Evolutionary conservation across 257 asterid species (phyloP), one percentile per base, ranked within the genome.

Genomic region (Misopates orontium): DNA sequence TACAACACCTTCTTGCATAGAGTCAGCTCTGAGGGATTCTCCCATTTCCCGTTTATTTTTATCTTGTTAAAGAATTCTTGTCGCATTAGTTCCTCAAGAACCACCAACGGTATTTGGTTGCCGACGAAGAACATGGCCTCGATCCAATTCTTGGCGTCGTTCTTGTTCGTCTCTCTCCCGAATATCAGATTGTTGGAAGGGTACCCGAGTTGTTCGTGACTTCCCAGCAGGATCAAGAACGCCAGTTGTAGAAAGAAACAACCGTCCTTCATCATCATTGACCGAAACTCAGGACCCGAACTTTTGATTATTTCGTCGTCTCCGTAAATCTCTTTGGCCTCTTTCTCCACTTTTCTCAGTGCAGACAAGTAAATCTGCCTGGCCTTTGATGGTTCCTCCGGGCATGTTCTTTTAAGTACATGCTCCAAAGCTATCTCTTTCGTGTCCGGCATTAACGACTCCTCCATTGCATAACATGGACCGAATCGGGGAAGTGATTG

Each of bases 211-310:
- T 48, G 23, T 0, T 49, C 61, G n/a, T 39, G 22, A 4, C 20
- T 19, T 36, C 72, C 77, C 0, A 72, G 63, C 0, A 72, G 63
- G 7, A 72, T 57, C 13, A 40, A 15, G n/a, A 72, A 32, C 15
- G 59, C 56, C 23, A 72, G 5, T 15, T 72, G 77, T 19, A 72
- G 62, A 48, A 72, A 72, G 44, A 66, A 60, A 16, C 77, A 72
- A 40, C 72, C 72, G 14, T 72, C 77, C 23, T 14, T 65, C 19
- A 72, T 58, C 72, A 72, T 58, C 72, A 72, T 65, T 57, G 40
- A 50, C 1, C 57, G 67, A n/a, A 72, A 72, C 1, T 65, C 15
- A 8, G 61, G 16, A 6, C 41, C 54, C 13, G 28, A 17, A 5
- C 40, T 1, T 40, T 17, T 1, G 28, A 8, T 11, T 16, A 0